A percentile compares a stretch with the other conserved stretches of the same genome.
phyloP scores from a whole-genome alignment of 352 stramenopile genomes.

The Phytopythium aichiense region DNA sequence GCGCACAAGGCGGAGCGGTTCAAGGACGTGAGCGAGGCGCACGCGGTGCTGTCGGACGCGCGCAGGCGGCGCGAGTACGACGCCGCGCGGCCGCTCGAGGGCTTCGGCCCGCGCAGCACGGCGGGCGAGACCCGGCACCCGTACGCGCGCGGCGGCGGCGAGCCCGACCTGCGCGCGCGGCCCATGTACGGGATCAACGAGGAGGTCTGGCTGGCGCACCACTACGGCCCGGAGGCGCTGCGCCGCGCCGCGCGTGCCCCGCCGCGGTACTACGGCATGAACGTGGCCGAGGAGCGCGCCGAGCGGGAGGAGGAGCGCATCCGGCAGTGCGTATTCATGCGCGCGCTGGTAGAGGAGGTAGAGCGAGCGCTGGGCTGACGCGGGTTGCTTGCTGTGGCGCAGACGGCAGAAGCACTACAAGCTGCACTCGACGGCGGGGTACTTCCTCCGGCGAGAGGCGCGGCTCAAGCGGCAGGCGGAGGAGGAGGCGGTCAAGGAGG shows the following conservation, averaged over 20 bases:
- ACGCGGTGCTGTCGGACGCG: constrained; percentile 72
- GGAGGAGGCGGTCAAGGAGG: constrained; percentile 18
- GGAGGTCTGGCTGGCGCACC: constrained; percentile 79
- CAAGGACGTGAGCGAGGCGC: constrained; percentile 76
- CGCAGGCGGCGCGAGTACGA: constrained; percentile 61
- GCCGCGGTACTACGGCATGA: constrained; percentile 61
- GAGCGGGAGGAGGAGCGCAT: constrained; percentile 67
- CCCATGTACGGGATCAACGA: constrained; percentile 77
- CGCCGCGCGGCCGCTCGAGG: constrained; percentile 36
- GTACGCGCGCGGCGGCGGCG: constrained; percentile 37
- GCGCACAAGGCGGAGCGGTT: constrained; percentile 79
- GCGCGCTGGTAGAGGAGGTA: not conserved
- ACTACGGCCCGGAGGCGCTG: constrained; percentile 60
- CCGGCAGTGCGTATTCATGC: constrained; percentile 22
- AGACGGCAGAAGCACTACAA: constrained; percentile 74
- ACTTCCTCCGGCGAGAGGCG: constrained; percentile 71
- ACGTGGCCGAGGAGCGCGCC: constrained; percentile 69
- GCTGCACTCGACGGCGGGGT: constrained; percentile 51
- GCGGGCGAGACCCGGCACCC: constrained; percentile 41
- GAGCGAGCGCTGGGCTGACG: not conserved
- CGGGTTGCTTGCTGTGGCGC: not conserved
- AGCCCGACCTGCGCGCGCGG: constrained; percentile 22
- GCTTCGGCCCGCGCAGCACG: constrained; percentile 38
- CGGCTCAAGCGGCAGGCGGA: constrained; percentile 47
- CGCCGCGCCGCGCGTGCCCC: constrained; percentile 38